A percentile compares a stretch with the other conserved stretches of the same genome.
Conservation (phyloP, 2,329 filamentous ascomycete species). For the Alternaria ethzedia region DNA sequence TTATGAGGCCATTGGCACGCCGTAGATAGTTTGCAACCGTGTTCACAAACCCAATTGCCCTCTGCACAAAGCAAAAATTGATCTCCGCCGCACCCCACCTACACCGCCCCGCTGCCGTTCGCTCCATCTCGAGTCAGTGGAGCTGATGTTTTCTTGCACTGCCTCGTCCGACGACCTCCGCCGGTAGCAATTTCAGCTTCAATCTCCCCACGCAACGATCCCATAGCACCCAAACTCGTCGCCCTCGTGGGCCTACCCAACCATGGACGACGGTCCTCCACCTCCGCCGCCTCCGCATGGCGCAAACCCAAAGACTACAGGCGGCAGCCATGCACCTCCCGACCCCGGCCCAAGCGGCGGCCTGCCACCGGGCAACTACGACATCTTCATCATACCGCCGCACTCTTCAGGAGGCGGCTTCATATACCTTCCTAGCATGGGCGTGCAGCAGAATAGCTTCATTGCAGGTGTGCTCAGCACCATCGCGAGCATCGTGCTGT, state of each 20-base stretch:
- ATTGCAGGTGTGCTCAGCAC: conserved; percentile 83
- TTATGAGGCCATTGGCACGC: background rate
- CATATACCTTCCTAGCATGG: conserved; percentile 89
- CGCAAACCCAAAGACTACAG: conserved; percentile 69
- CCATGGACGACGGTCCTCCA: conserved; percentile 58
- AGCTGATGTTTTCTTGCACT: conserved; percentile 37
- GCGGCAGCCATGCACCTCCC: conserved; percentile 35
- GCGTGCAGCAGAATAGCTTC: conserved; percentile 88
- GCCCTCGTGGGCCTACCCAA: conserved; percentile 34
- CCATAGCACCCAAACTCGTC: conserved; percentile 19
- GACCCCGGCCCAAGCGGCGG: conserved; percentile 53
- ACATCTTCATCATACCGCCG: conserved; percentile 95
- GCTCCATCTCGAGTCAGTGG: conserved; percentile 23
- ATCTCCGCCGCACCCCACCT: conserved; percentile 7
- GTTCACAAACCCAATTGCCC: conserved; percentile 8
- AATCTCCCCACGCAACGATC: conserved; percentile 10
- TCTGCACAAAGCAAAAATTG: conserved; percentile 2
- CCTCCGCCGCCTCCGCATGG: conserved; percentile 89
- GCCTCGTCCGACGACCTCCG: conserved; percentile 13
- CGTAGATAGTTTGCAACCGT: conserved; percentile 9
- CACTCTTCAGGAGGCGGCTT: conserved; percentile 90
- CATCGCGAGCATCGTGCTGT: conserved; percentile 74
- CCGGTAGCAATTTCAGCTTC: conserved; percentile 4
- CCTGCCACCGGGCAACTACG: conserved; percentile 87
- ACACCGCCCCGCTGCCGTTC: conserved; percentile 3